A percentile compares a stretch with the other conserved stretches of the same genome.
Conservation (phyloP, 768 basidiomycete species). For the Tephrocybe sp. region DNA sequence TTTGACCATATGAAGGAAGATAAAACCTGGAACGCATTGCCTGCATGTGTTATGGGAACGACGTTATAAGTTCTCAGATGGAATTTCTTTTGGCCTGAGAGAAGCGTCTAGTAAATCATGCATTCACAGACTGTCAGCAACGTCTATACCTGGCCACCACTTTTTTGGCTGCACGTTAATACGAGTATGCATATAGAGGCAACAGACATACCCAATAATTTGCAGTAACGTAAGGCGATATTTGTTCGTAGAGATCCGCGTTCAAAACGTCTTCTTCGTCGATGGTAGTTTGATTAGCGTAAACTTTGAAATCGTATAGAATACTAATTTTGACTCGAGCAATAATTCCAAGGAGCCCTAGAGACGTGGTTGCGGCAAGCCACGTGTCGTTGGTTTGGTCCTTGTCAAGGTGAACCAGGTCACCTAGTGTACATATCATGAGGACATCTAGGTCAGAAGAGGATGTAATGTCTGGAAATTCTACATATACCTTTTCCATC, state of each 20-base stretch:
- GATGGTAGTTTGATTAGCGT: conserved; percentile 31
- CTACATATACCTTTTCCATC: conserved; percentile 30
- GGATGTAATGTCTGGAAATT: neutral
- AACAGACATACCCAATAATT: conserved; percentile 32
- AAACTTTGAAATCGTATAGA: conserved; percentile 35
- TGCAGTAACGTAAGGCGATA: conserved; percentile 37
- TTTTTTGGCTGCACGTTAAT: no score
- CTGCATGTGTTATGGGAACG: conserved; percentile 23
- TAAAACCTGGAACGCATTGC: conserved; percentile 34
- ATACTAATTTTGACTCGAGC: conserved; percentile 30
- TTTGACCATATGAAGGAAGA: neutral
- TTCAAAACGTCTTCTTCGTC: conserved; percentile 31
- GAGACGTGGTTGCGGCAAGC: conserved; percentile 37
- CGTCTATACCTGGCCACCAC: conserved; percentile 33
- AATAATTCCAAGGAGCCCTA: conserved; percentile 34
- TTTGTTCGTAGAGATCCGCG: conserved; percentile 29
- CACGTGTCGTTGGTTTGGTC: conserved; percentile 31
- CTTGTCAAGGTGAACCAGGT: conserved; percentile 31
- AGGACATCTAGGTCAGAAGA: no score
- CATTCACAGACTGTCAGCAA: neutral
- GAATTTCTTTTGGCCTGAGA: conserved; percentile 32
- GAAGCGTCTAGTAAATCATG: neutral
- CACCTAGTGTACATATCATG: conserved; percentile 22
- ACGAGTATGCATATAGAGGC: no score
- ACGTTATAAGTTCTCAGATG: conserved; percentile 34